Conservation (phyloP, 441 rosid genomes). For the Eutrema salsugineum region DNA sequence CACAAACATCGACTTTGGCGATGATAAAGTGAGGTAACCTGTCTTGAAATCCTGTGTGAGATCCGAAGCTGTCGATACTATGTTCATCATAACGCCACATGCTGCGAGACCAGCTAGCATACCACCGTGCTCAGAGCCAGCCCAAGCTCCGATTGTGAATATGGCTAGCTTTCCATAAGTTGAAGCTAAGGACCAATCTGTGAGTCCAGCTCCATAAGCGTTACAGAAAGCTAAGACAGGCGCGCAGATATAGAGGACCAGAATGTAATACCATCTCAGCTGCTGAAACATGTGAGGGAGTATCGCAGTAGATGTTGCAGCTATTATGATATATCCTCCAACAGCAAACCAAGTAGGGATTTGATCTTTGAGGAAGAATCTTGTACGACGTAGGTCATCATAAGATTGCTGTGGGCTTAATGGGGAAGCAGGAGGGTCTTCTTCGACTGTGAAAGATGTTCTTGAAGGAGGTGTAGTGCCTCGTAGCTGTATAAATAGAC, state of each 20-base stretch:
- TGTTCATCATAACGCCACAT: slow-evolving; percentile 98
- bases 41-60: slow-evolving; percentile 89
- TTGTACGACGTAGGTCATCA: slow-evolving; percentile 68
- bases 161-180: slow-evolving; percentile 83
- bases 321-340: slow-evolving; percentile 55
- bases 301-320: slow-evolving; percentile 45
- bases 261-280: slow-evolving; percentile 74
- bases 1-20: slow-evolving; percentile 80
- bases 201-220: slow-evolving; percentile 87
- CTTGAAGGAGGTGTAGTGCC: slow-evolving; percentile 10
- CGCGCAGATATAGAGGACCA: slow-evolving; percentile 68
- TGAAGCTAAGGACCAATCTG: slow-evolving; percentile 91
- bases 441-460: slow-evolving; percentile 38
- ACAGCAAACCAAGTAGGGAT: slow-evolving; percentile 75
- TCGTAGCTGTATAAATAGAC: slow-evolving; percentile 49
- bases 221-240: slow-evolving; percentile 84
- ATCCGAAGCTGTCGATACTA: slow-evolving; percentile 89
- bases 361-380: slow-evolving; percentile 70
- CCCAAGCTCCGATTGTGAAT: slow-evolving; percentile 86
- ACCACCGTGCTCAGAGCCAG: slow-evolving; percentile 66
- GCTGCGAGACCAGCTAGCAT: slow-evolving; percentile 87
- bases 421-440: slow-evolving; percentile 29
- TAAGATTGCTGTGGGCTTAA: slow-evolving; percentile 36
- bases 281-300: slow-evolving; percentile 67
- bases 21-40: slow-evolving; percentile 80